Evolutionary conservation across 2,329 filamentous ascomycete genomes (phyloP).

Genomic region (Septoria petroselini): DNA sequence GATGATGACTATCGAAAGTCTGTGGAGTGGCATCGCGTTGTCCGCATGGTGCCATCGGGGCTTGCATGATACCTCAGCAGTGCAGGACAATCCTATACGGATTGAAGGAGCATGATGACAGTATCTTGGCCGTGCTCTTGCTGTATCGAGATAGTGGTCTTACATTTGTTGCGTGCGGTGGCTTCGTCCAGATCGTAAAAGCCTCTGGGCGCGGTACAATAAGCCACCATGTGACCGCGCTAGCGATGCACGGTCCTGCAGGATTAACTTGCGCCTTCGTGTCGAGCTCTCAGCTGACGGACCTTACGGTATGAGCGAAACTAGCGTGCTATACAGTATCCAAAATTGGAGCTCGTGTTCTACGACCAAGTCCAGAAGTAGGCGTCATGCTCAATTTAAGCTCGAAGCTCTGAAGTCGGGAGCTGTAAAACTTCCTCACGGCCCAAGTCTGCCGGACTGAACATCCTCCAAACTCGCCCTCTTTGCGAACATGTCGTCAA

Average conservation of each 20-base stretch:
- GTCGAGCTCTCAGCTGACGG: conserved; percentile 11
- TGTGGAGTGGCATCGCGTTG: conserved; percentile 2
- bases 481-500: conserved; percentile 13
- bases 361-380: conserved; percentile 2
- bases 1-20: conserved; percentile 9
- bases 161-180: conserved; percentile 1
- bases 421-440: conserved; percentile 2
- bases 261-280: conserved; percentile 8
- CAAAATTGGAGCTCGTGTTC: conserved; percentile 9
- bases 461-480: background rate
- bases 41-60: conserved; percentile 4
- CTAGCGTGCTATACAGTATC: conserved; percentile 1
- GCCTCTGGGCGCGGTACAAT: conserved; percentile 3
- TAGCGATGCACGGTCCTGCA: conserved; percentile 10
- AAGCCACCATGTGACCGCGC: conserved; percentile 4
- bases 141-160: conserved; percentile 1
- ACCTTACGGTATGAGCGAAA: background rate
- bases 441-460: background rate
- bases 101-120: conserved; percentile 7
- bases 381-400: background rate
- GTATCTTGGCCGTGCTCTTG: background rate
- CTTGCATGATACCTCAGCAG: background rate
- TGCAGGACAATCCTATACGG: conserved; percentile 3
- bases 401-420: background rate
- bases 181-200: conserved; percentile 1